Conservation (phyloP, 2,329 filamentous ascomycete genomes). For the Pseudonectria buxi region DNA sequence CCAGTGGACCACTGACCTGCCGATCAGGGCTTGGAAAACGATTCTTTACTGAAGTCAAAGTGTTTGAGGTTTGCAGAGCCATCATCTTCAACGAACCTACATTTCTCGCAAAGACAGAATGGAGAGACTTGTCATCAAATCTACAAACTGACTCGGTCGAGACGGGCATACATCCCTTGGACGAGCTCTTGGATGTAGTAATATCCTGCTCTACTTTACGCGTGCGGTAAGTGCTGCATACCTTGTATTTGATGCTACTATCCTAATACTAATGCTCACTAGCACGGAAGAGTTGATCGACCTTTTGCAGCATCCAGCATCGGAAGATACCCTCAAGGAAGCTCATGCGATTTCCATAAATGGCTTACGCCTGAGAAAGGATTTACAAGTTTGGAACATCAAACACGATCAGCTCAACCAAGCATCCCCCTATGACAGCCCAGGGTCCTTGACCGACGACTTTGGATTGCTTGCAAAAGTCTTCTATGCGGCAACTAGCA, state of each 20-base stretch:
- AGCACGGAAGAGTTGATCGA: constrained; percentile 8
- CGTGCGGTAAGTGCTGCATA: constrained; percentile 19
- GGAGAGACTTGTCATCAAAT: constrained; percentile 9
- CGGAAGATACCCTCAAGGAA: fast-evolving
- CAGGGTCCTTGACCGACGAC: not conserved
- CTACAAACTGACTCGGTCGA: not conserved
- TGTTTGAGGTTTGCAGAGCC: constrained; percentile 27
- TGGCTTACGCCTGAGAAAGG: constrained; percentile 13
- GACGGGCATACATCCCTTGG: not conserved
- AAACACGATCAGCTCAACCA: not conserved
- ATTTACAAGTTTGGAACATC: constrained; percentile 10
- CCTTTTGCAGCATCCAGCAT: fast-evolving
- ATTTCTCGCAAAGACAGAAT: constrained; percentile 19
- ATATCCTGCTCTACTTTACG: constrained; percentile 24
- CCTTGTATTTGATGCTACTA: not conserved
- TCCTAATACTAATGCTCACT: not conserved
- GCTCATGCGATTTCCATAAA: constrained; percentile 9
- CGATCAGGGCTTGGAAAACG: constrained; percentile 12
- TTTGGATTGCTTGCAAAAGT: constrained; percentile 16
- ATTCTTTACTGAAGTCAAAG: constrained; percentile 25
- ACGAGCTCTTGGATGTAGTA: constrained; percentile 25
- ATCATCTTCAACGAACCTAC: constrained; percentile 25
- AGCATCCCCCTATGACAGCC: not conserved
- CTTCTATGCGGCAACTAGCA: constrained; percentile 27
- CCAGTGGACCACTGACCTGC: constrained; percentile 21